Evolutionary conservation across 257 asterid genomes (phyloP).

Genomic region (Jacaranda copaia): DNA sequence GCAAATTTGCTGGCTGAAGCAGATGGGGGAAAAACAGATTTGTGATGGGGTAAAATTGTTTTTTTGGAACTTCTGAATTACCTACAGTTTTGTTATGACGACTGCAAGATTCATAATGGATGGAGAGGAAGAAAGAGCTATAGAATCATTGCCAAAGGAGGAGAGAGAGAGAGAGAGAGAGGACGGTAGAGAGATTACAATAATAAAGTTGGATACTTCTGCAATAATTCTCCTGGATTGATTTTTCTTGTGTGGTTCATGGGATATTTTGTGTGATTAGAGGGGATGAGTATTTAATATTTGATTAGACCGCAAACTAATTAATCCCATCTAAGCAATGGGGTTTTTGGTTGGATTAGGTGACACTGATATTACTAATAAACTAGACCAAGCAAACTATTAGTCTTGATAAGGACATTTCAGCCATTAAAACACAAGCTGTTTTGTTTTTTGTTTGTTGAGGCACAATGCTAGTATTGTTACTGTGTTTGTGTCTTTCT

Average conservation of each 20-base stretch:
- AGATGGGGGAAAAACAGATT: too few relatives aligned
- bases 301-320: neutral
- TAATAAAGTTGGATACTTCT: slow-evolving; percentile 11
- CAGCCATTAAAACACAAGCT: slow-evolving; percentile 2
- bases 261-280: neutral
- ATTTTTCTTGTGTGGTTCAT: neutral
- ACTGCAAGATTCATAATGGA: slow-evolving; percentile 35
- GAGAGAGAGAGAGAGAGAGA: slow-evolving; percentile 34
- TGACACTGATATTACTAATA: slow-evolving; percentile 5
- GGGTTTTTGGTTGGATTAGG: slow-evolving; percentile 32
- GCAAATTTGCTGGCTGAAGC: too few relatives aligned
- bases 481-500: neutral
- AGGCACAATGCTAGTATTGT: neutral
- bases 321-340: neutral
- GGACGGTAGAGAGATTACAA: slow-evolving; percentile 34
- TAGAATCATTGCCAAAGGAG: slow-evolving; percentile 56
- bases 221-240: neutral
- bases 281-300: neutral
- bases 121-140: slow-evolving; percentile 45
- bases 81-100: neutral
- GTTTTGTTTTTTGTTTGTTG: neutral
- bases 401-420: slow-evolving; percentile 30
- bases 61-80: slow-evolving; percentile 23
- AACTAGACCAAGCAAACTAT: neutral
- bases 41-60: neutral